A percentile compares a stretch with the other conserved stretches of the same genome.
Evolutionary conservation across 2,329 filamentous ascomycete genomes (phyloP).

Genomic region (Nakataea oryzae): DNA sequence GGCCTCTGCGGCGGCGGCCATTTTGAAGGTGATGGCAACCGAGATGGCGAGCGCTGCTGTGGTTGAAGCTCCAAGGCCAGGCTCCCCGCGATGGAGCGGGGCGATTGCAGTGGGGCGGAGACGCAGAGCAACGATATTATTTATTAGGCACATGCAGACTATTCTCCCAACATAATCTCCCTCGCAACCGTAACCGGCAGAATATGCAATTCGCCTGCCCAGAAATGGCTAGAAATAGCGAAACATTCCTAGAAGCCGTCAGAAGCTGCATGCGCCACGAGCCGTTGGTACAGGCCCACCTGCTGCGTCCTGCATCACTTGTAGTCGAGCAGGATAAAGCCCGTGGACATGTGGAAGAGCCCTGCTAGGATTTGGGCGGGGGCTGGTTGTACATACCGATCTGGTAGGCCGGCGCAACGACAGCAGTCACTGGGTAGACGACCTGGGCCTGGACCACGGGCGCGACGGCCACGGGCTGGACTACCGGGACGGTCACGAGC

Average conservation of each 20-base stretch:
- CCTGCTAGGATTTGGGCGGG: too few relatives aligned
- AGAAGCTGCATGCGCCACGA: too few relatives aligned
- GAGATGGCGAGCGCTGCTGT: too few relatives aligned
- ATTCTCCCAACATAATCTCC: not conserved
- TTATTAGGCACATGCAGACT: too few relatives aligned
- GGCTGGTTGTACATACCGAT: not conserved
- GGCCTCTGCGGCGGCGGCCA: constrained; percentile 17
- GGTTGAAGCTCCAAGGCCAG: not conserved
- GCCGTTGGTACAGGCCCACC: too few relatives aligned
- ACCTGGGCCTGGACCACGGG: not conserved
- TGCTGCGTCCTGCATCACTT: not conserved
- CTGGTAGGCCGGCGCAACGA: not conserved
- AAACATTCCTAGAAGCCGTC: not conserved
- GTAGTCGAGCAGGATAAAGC: too few relatives aligned
- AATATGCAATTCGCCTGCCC: too few relatives aligned
- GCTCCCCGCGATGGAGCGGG: not conserved
- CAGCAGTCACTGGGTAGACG: not conserved
- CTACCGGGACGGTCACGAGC: not conserved
- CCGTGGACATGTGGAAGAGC: not conserved
- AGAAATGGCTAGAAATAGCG: too few relatives aligned
- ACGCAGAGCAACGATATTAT: too few relatives aligned
- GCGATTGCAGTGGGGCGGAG: too few relatives aligned
- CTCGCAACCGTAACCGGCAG: not conserved
- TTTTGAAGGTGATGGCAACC: constrained; percentile 4
- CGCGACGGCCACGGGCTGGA: not conserved